Evolutionary conservation across 2,329 filamentous ascomycete genomes (phyloP).

Genomic region (Thelonectria discophora): DNA sequence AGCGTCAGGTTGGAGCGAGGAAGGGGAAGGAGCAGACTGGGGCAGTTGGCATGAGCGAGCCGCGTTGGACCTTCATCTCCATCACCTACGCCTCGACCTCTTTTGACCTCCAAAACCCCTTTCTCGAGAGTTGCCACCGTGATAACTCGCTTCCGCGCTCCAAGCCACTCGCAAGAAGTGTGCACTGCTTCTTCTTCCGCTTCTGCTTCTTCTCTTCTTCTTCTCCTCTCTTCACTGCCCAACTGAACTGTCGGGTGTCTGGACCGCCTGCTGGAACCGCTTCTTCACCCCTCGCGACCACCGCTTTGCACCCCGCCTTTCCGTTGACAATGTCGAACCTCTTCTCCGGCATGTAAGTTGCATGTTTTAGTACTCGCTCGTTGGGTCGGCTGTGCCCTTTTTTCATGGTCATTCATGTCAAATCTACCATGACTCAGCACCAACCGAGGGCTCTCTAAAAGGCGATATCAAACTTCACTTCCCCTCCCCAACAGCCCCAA

Average conservation of each 20-base stretch:
- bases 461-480: slow-evolving; percentile 1
- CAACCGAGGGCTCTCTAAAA: neutral
- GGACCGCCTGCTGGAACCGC: slow-evolving; percentile 14
- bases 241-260: neutral
- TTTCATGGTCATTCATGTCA: too few relatives aligned
- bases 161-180: slow-evolving; percentile 1
- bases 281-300: slow-evolving; percentile 30
- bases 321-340: slow-evolving; percentile 64
- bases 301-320: slow-evolving; percentile 36
- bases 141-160: slow-evolving; percentile 26
- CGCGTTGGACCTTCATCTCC: slow-evolving; percentile 33
- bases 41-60: slow-evolving; percentile 29
- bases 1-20: slow-evolving; percentile 31
- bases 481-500: slow-evolving; percentile 13
- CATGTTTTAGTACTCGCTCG: slow-evolving; percentile 23
- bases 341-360: slow-evolving; percentile 69
- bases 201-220: neutral
- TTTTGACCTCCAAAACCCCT: slow-evolving; percentile 39
- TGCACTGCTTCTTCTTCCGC: neutral
- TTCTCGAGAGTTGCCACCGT: slow-evolving; percentile 33
- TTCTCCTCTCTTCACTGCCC: slow-evolving; percentile 7
- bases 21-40: slow-evolving; percentile 25
- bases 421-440: too few relatives aligned
- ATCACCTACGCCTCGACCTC: slow-evolving; percentile 36
- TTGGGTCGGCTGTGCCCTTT: neutral